Evolutionary conservation across 106 monocot species (phyloP), one percentile per base, ranked within the genome.

Genomic region (Dendrobium officinale): DNA sequence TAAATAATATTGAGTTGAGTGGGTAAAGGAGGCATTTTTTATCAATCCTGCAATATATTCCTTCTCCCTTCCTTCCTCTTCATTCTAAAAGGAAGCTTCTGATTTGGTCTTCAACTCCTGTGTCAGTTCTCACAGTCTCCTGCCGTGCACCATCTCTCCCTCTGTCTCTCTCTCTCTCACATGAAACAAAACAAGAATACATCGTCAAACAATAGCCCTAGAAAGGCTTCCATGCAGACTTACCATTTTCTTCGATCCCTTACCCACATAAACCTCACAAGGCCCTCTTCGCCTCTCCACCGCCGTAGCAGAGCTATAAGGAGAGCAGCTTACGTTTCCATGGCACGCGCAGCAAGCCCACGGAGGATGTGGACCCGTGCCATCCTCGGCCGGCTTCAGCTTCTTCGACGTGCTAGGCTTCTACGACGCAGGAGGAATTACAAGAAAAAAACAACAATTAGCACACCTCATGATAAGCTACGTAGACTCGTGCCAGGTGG

Each of bases 301-400:
- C 16, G 55, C 16, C 86, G 86, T 13, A 58, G 73, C 66, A 72
- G 74, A 4, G 47, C 61, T 10, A 90, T 90, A 54, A 45, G 67
- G 20, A 80, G 76, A 0, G 90, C 90, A 13, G 90, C 90, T 27
- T 90, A 90, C 49, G 81, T 83, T 2, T 85, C 87, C 70, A 90
- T 90, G 85, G 90, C 90, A 15, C 7, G 42, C 67, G 70, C 85
- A 4, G 82, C 81, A 2, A 79, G 85, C 9, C 78, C 83, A 1
- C 40, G 83, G 40, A 48, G 79, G 17, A 68, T 55, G 0, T 90
- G 90, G 90, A 83, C 83, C 77, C 82, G 87, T 4, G 83, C 87
- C 5, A 1, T 90, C 41, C 83, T 90, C 44, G 55, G 72, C 15
- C 26, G 80, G 48, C 66, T 81, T 40, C 55, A 15, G 4, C 55